Percentiles rank a stretch among this genome's conserved stretches.
Evolutionary conservation across 176 grass and related monocot genomes (phyloP).

Genomic region (Oryza longistaminata): DNA sequence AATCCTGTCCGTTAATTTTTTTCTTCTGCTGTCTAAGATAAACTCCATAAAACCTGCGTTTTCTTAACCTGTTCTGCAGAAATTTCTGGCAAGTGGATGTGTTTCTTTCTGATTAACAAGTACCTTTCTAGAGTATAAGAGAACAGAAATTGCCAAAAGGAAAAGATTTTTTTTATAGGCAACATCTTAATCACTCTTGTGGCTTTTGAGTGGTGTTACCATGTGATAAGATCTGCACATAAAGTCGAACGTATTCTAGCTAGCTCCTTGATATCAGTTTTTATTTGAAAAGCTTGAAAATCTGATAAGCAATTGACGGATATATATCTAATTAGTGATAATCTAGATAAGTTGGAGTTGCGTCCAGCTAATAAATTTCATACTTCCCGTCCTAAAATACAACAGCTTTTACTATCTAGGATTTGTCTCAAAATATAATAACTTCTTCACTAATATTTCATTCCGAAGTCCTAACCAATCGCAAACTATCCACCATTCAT

Average conservation of each 20-base stretch:
- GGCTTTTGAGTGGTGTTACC: neutral
- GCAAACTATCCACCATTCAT: too few relatives aligned
- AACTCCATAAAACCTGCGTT: neutral
- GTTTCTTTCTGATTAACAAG: neutral
- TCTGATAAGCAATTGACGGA: neutral
- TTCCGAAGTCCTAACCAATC: too few relatives aligned
- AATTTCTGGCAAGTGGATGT: neutral
- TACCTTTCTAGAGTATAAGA: neutral
- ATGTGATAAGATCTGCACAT: neutral
- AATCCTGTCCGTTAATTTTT: conserved; percentile 13
- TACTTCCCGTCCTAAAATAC: too few relatives aligned
- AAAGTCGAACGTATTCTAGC: neutral
- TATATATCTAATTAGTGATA: neutral
- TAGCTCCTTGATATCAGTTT: too few relatives aligned
- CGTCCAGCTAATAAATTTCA: too few relatives aligned
- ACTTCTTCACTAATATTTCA: too few relatives aligned
- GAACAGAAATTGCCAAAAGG: neutral
- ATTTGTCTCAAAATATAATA: too few relatives aligned
- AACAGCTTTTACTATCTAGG: too few relatives aligned
- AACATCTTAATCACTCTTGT: neutral
- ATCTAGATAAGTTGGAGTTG: too few relatives aligned
- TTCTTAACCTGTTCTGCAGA: neutral
- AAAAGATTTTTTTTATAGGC: neutral
- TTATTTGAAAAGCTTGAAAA: neutral
- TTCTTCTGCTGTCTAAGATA: neutral